These are phyloP conservation scores for Hyparrhenia diplandra DNA, from an alignment of 176 grass and related monocot genomes.

Conservation along the genomic window DNA sequence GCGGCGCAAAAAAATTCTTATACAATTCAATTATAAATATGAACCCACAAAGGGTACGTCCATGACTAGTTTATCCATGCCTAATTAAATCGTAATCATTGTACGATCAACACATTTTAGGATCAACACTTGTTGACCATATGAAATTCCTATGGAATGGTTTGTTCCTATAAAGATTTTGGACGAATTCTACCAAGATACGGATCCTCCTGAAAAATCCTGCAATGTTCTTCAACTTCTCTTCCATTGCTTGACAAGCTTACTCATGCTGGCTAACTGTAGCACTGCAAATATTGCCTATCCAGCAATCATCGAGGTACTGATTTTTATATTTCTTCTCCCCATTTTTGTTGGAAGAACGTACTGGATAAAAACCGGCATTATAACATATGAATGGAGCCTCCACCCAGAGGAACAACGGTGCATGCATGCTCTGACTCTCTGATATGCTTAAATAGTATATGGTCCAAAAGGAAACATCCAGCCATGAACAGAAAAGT, in stretches of 20 bases:
- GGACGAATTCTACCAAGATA: too few species aligned
- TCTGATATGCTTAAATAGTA: constrained; percentile 17
- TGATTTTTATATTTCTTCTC: background rate
- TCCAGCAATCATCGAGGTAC: background rate
- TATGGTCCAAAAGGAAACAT: constrained; percentile 7
- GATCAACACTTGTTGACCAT: too few species aligned
- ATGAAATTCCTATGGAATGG: too few species aligned
- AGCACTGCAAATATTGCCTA: background rate
- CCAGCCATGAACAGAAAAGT: background rate
- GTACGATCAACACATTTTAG: too few species aligned
- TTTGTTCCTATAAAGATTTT: too few species aligned
- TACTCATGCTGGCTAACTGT: background rate
- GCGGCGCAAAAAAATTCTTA: too few species aligned
- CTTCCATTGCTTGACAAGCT: background rate
- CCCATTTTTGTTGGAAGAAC: background rate
- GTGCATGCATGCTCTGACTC: constrained; percentile 17
- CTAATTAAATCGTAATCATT: too few species aligned
- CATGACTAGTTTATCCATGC: too few species aligned
- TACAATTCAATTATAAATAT: too few species aligned
- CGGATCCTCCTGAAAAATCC: too few species aligned
- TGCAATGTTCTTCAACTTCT: background rate
- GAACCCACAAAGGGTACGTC: too few species aligned
- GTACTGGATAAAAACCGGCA: background rate
- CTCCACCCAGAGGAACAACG: constrained; percentile 4
- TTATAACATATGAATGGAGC: constrained; percentile 8